Percentiles rank a stretch among this genome's conserved stretches.
Evolutionary conservation across 257 asterid species (phyloP).

Genomic region (Parsonsia alboflavescens): DNA sequence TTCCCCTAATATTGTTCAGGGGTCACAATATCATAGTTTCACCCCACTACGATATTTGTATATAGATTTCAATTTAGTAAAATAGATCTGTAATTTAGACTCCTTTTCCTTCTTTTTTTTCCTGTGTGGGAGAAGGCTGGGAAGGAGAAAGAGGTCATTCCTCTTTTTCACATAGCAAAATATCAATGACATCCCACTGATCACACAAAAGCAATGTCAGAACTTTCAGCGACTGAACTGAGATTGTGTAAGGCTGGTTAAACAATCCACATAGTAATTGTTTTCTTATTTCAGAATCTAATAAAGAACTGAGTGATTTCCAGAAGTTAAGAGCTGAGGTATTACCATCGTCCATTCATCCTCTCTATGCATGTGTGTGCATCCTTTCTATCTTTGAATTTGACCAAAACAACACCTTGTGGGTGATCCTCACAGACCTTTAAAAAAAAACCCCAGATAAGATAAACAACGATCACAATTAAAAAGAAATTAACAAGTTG

Average conservation of each 20-base stretch:
- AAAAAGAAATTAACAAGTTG: background rate
- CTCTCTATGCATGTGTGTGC: conserved; percentile 82
- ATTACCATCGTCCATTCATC: conserved; percentile 93
- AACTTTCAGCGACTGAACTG: background rate
- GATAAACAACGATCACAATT: conserved; percentile 8
- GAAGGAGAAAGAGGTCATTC: too few relatives aligned
- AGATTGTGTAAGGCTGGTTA: background rate
- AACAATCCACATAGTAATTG: background rate
- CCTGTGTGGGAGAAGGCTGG: background rate
- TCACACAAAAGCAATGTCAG: background rate
- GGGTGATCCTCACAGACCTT: conserved; percentile 94
- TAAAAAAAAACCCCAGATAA: conserved; percentile 14
- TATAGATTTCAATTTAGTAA: background rate
- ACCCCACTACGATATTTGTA: too few relatives aligned
- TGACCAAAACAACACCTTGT: conserved; percentile 83
- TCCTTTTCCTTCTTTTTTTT: too few relatives aligned
- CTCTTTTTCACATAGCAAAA: too few relatives aligned
- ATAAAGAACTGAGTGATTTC: background rate
- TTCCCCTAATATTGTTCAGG: too few relatives aligned
- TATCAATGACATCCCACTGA: background rate
- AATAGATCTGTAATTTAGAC: background rate
- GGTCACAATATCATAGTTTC: too few relatives aligned
- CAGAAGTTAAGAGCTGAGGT: conserved; percentile 12
- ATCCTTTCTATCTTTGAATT: conserved; percentile 67
- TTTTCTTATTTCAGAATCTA: background rate